Evolutionary conservation across 192 early-diverging fungal genomes (phyloP).

Genomic region (Diversispora eburnea): DNA sequence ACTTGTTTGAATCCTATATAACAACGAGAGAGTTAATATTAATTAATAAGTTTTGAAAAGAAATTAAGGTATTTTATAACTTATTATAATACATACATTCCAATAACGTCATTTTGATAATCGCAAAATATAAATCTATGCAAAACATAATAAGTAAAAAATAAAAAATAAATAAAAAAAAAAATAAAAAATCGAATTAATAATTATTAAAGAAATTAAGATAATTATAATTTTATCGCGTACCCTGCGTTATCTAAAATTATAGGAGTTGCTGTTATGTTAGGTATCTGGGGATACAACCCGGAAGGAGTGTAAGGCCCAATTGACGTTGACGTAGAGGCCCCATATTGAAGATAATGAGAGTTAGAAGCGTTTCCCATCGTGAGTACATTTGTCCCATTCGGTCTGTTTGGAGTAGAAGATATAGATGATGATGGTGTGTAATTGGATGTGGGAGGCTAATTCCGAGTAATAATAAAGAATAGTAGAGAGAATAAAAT

Average conservation of each 20-base stretch:
- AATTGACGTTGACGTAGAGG: not conserved
- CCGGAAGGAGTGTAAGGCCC: slow-evolving; percentile 22
- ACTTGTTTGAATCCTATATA: slow-evolving; percentile 15
- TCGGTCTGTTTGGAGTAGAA: not conserved
- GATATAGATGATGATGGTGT: not conserved
- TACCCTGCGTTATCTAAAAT: slow-evolving; percentile 24
- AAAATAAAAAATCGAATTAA: not conserved
- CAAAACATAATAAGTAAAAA: not conserved
- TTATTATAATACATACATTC: slow-evolving; percentile 14
- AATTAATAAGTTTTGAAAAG: not conserved
- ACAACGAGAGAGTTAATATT: not conserved
- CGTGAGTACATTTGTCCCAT: slow-evolving; percentile 12
- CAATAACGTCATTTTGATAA: slow-evolving; percentile 30
- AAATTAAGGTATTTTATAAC: not conserved
- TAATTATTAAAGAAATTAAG: not conserved
- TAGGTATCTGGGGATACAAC: not conserved
- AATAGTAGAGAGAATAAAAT: not conserved
- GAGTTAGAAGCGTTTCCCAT: slow-evolving; percentile 9
- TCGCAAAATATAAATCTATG: slow-evolving; percentile 27
- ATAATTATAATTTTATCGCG: not conserved
- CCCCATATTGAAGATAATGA: slow-evolving; percentile 3
- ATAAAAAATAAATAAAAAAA: not conserved
- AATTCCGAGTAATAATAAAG: not conserved
- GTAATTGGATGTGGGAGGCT: slow-evolving; percentile 13
- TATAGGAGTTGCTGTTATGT: not conserved